phyloP scores from a whole-genome alignment of 306 rosid species.

The Hylodesmum podocarpum region DNA sequence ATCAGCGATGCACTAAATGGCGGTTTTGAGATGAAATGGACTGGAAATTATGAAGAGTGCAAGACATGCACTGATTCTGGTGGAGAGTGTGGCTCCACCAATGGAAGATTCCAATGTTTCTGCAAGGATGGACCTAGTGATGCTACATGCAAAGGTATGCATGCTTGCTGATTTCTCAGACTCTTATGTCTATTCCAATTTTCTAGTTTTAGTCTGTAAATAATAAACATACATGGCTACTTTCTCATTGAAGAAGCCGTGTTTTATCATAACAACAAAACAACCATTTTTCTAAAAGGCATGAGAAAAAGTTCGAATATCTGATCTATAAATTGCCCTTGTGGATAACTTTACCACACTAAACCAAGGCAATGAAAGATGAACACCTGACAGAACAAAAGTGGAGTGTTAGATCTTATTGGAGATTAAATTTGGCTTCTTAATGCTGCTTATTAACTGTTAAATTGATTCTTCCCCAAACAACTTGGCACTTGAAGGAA shows the following conservation, averaged over 20 bases:
- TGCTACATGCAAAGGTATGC: slow-evolving; percentile 24
- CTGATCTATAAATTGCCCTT: neutral
- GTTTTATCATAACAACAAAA: neutral
- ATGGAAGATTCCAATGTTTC: slow-evolving; percentile 27
- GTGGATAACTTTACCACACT: neutral
- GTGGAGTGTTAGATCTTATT: neutral
- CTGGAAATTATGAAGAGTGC: neutral
- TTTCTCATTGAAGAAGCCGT: neutral
- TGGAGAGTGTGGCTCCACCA: slow-evolving; percentile 12
- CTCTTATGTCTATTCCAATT: neutral
- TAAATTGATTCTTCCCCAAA: neutral
- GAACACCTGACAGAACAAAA: neutral
- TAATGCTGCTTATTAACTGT: neutral
- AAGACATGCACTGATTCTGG: neutral
- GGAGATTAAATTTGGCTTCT: slow-evolving; percentile 3
- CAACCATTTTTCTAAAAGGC: neutral
- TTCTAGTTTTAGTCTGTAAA: neutral
- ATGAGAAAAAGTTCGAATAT: neutral
- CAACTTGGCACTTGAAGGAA: neutral
- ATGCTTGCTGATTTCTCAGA: neutral
- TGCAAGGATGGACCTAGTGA: slow-evolving; percentile 23
- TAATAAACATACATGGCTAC: neutral
- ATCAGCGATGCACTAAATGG: neutral
- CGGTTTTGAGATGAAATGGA: slow-evolving; percentile 27
- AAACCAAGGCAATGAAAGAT: neutral